A percentile compares a stretch with the other conserved stretches of the same genome.
Evolutionary conservation across 768 basidiomycete species (phyloP).

Genomic region (Boletus edulis): DNA sequence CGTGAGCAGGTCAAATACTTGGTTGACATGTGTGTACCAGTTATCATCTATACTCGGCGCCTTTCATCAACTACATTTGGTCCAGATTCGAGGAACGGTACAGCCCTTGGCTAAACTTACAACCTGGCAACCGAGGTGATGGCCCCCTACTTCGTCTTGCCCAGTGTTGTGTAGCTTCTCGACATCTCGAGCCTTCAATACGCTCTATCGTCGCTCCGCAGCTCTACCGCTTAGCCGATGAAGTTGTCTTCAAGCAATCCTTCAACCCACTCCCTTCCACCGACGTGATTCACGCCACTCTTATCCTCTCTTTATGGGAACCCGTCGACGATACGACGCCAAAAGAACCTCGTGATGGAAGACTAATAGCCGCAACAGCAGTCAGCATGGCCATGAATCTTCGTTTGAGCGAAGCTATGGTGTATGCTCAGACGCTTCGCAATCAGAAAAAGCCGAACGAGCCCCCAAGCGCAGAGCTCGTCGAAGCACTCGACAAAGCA

Average conservation of each 20-base stretch:
- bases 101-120: conserved; percentile 43
- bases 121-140: conserved; percentile 29
- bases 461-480: conserved; percentile 27
- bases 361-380: conserved; percentile 39
- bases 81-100: conserved; percentile 43
- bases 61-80: neutral
- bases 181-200: conserved; percentile 39
- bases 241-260: conserved; percentile 37
- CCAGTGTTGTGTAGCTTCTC: conserved; percentile 45
- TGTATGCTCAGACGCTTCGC: conserved; percentile 30
- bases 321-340: conserved; percentile 35
- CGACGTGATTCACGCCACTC: conserved; percentile 40
- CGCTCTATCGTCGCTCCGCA: conserved; percentile 37
- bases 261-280: conserved; percentile 42
- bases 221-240: conserved; percentile 41
- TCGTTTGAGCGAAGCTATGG: conserved; percentile 37
- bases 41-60: neutral
- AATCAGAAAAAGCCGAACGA: conserved; percentile 28
- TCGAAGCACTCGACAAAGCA: conserved; percentile 35
- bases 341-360: conserved; percentile 36
- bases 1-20: conserved; percentile 35
- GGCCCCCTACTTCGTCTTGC: conserved; percentile 40
- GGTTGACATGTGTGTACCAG: conserved; percentile 36
- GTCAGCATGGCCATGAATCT: conserved; percentile 48
- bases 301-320: conserved; percentile 44